Base-by-base conservation (phyloP, 208 protist genomes). In the Leishmania tarentolae region DNA sequence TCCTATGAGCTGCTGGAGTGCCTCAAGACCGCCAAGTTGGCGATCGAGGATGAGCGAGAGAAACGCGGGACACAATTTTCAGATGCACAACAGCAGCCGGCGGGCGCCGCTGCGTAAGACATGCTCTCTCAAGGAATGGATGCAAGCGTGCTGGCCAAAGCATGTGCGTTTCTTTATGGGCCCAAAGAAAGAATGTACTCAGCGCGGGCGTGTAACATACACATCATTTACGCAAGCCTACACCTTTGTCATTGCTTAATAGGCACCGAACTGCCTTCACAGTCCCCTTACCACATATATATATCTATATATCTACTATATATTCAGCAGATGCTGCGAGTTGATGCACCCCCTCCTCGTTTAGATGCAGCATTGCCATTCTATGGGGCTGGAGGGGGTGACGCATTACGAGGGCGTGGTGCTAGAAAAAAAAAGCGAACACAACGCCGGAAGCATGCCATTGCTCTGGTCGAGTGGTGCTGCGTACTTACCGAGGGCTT, bases 1-100 rank as follows among this genome's bases (percentile, higher is more conserved):
- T 95, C 94, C 11, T 91, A 94, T 75, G 94, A 97, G 83, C 84
- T 97, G 65, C 89, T 87, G 80, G 92, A 97, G 82, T 94, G 91
- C 65, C 75, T 97, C 37, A 88, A 90, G 42, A 97, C 93, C 19
- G 93, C 93, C 1, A 80, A 88, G 35, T 75, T 83, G 56, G 91
- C 91, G 11, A 75, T 95, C 31, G 61, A 86, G 28, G 87, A 85
- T 31, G 88, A 93, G 61, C 86, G 88, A 75, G 80, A 87, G 9
- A 83, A 88, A 47, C 74, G 73, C 24, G 73, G 76, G 37, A 81
- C 71, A 5, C 77, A 42, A 13, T 78, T 28, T 19, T 46, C 68
- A 15, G 68, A 78, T 0, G 35, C 53, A 15, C 35, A 69, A 44
- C 42, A 75, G 46, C 53, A 40, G n/a, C 53, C 44, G 24, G 44